These are phyloP conservation scores for Orobanche coerulescens DNA, from an alignment of 257 asterid species.

Conservation along the genomic window DNA sequence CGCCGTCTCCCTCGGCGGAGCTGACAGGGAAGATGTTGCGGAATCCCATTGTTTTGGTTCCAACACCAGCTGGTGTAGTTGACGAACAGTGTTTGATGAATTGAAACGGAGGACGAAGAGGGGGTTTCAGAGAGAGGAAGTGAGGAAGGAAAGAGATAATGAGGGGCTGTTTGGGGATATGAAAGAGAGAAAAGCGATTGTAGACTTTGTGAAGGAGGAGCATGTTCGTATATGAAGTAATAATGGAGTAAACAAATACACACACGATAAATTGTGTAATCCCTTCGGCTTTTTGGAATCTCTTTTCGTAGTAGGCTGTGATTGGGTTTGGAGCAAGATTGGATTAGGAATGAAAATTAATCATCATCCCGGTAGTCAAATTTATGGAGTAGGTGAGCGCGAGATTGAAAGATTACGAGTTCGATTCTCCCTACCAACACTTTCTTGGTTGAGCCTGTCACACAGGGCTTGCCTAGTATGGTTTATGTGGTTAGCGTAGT, in stretches of 20 bases:
- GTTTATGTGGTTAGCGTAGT: no score
- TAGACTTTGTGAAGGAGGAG: constrained; percentile 54
- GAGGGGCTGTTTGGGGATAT: constrained; percentile 33
- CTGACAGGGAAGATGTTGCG: constrained; percentile 30
- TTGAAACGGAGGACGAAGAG: constrained; percentile 15
- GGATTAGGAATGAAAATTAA: no score
- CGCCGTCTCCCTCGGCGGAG: constrained; percentile 49
- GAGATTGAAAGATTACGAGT: no score
- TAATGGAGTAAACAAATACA: constrained; percentile 27
- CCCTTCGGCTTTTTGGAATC: constrained; percentile 22
- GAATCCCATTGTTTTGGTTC: constrained; percentile 35
- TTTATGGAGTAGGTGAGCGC: no score
- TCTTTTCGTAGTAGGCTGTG: constrained; percentile 22
- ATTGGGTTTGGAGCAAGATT: constrained; percentile 15
- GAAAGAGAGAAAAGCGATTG: constrained; percentile 37
- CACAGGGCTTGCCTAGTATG: no score
- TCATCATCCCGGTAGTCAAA: no score
- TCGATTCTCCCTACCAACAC: no score
- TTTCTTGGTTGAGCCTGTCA: no score
- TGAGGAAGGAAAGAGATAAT: constrained; percentile 25
- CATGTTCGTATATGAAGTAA: constrained; percentile 31
- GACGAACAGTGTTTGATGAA: constrained; percentile 23
- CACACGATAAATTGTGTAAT: constrained; percentile 5
- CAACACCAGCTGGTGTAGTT: constrained; percentile 13
- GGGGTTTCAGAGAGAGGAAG: constrained; percentile 30